phyloP scores from a whole-genome alignment of 352 stramenopile genomes.

The Paralagenidium karlingii region DNA sequence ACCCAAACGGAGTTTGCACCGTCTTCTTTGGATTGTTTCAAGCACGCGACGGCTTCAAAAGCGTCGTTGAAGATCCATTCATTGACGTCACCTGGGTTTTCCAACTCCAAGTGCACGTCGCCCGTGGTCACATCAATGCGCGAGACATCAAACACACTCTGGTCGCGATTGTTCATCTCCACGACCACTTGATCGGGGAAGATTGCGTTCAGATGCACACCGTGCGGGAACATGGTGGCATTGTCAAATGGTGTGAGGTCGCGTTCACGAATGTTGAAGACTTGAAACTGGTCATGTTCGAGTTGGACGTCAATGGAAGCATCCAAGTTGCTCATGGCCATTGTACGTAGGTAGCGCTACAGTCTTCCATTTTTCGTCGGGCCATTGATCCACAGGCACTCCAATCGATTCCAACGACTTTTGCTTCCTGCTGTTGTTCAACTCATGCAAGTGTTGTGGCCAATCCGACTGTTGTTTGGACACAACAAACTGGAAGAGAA shows the following conservation, averaged over 20 bases:
- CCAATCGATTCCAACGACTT: no score
- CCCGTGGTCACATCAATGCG: conserved; percentile 16
- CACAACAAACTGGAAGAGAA: no score
- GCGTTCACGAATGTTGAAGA: conserved; percentile 12
- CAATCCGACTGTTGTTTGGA: no score
- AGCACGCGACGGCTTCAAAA: conserved; percentile 13
- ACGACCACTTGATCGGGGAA: conserved; percentile 21
- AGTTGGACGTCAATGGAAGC: no score
- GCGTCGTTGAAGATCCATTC: conserved; percentile 16
- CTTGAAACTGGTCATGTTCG: no score
- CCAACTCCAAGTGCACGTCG: conserved; percentile 9
- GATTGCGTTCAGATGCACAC: conserved; percentile 10
- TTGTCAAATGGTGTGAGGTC: conserved; percentile 22
- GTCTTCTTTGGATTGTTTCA: conserved; percentile 6
- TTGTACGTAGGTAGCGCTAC: no score
- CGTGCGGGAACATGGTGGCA: conserved; percentile 14
- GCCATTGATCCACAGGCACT: no score
- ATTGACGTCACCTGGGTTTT: conserved; percentile 19
- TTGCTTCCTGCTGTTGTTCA: no score
- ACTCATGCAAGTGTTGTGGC: no score
- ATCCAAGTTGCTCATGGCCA: no score
- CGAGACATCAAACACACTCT: conserved; percentile 17
- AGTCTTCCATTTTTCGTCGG: no score
- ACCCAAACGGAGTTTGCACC: conserved; percentile 17
- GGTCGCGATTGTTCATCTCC: conserved; percentile 20